phyloP scores from a whole-genome alignment of 345 rosid genomes.

The Hypericum perforatum region DNA sequence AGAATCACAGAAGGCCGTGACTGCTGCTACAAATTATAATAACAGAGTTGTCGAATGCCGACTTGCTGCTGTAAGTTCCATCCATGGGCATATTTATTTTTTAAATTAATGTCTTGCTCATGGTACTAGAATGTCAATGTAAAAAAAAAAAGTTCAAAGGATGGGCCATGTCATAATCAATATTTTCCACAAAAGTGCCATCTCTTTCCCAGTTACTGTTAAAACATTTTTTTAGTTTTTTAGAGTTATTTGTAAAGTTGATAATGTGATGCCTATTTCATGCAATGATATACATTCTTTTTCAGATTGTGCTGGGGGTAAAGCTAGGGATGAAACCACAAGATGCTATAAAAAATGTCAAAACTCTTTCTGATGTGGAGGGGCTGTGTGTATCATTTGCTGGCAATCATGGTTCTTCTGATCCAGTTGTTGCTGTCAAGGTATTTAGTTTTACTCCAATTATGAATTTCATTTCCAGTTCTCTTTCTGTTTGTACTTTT shows the following conservation, averaged over 20 bases:
- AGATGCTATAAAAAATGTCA: slow-evolving; percentile 58
- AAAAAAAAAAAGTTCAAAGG: too few species aligned
- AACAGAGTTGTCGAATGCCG: slow-evolving; percentile 97
- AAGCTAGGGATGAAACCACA: slow-evolving; percentile 77
- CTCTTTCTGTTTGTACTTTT: too few species aligned
- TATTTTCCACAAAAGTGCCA: too few species aligned
- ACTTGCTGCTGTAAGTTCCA: slow-evolving; percentile 68
- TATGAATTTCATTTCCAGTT: too few species aligned
- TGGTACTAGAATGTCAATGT: too few species aligned
- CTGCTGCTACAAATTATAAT: slow-evolving; percentile 92
- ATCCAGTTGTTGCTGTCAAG: slow-evolving; percentile 84
- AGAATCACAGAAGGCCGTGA: slow-evolving; percentile 91
- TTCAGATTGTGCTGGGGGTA: slow-evolving; percentile 75
- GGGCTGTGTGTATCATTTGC: slow-evolving; percentile 71
- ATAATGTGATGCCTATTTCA: too few species aligned
- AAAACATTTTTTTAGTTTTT: too few species aligned
- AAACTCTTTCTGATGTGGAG: slow-evolving; percentile 93
- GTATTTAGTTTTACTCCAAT: slow-evolving; percentile 24
- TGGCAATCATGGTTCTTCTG: slow-evolving; percentile 40
- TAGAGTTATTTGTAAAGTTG: too few species aligned
- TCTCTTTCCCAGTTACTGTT: too few species aligned
- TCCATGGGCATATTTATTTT: not conserved
- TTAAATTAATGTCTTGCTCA: too few species aligned
- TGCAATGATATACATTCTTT: slow-evolving; percentile 7
- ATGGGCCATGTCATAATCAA: too few species aligned